Base-by-base conservation (phyloP, 345 rosid genomes). In the Syzygium oleosum region DNA sequence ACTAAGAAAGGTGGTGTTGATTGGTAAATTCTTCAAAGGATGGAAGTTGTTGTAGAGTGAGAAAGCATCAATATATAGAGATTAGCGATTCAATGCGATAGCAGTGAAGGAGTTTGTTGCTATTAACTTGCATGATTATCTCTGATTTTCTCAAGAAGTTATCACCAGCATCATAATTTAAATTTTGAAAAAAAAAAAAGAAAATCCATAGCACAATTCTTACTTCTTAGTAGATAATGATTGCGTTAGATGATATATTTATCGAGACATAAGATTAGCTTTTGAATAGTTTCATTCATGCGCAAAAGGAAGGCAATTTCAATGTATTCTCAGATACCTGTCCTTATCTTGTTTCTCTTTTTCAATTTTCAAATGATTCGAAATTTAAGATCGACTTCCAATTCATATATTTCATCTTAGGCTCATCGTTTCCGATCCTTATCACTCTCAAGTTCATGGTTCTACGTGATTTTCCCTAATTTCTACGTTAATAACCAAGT, bases 71-170 rank as follows among this genome's bases (percentile, higher is more conserved):
- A 31, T 10, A 21, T 88, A 89, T 88, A 89, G 84, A 86, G 89
- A 89, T 86, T 87, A 90, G 87, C 61, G 90, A 92, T 85, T 87
- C 58, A 29, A 27, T n/a, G 27, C 9, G 61, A 29, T 53, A 15
- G 65, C 10, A 11, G 63, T 29, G 65, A 84, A 34, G 29, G 51
- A 41, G 86, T 58, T 54, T 54, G 49, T 85, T 52, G 86, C 83
- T 73, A 73, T 38, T 73, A 38, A 38, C 83, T 38, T 38, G 83
- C 83, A 73, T 1, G 83, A 19, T 73, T 73, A 73, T 73, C 83
- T 73, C 83, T 38, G 41, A 38, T 73, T 38, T 38, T 38, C 83
- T 73, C 49, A 73, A 17, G 83, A 73, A 43, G 15, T 73, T 34
- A 38, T 73, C 83, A 19, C 63, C 63, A 23, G 29, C 13, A 58